Percentiles rank a stretch among this genome's conserved stretches.
Conservation (phyloP, 75 land plant species). For the Cryptomeria japonica region DNA sequence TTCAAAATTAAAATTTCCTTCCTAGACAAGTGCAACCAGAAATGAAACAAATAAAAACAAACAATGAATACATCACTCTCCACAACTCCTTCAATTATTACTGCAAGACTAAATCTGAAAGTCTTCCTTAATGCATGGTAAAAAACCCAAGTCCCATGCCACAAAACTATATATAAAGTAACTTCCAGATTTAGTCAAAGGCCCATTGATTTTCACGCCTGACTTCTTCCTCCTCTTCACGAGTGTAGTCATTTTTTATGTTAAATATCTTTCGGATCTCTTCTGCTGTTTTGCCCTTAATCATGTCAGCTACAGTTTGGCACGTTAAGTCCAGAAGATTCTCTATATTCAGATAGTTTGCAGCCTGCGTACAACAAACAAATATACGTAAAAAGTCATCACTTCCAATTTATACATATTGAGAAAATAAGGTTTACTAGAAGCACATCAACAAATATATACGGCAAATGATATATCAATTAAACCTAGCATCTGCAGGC, state of each 20-base stretch:
- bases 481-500: too few relatives aligned
- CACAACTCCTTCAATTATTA: too few relatives aligned
- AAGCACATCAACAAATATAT: not conserved
- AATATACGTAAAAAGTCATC: not conserved
- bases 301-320: constrained; percentile 66
- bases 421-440: not conserved
- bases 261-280: constrained; percentile 63
- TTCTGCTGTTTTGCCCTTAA: constrained; percentile 62
- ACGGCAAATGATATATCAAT: not conserved
- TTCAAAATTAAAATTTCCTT: too few relatives aligned
- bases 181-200: constrained; percentile 27
- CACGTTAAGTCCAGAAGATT: constrained; percentile 45
- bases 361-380: constrained; percentile 32
- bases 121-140: too few relatives aligned
- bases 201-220: constrained; percentile 57
- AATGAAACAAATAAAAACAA: too few relatives aligned
- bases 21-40: too few relatives aligned
- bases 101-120: too few relatives aligned
- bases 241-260: constrained; percentile 51
- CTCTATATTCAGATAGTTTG: constrained; percentile 55
- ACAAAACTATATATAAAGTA: not conserved
- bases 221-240: too few relatives aligned
- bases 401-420: too few relatives aligned
- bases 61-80: too few relatives aligned
- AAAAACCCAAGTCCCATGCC: not conserved